Percentiles rank a stretch among this genome's conserved stretches.
Conservation (phyloP, 2,329 filamentous ascomycete species). For the Pleomassaria siparia region DNA sequence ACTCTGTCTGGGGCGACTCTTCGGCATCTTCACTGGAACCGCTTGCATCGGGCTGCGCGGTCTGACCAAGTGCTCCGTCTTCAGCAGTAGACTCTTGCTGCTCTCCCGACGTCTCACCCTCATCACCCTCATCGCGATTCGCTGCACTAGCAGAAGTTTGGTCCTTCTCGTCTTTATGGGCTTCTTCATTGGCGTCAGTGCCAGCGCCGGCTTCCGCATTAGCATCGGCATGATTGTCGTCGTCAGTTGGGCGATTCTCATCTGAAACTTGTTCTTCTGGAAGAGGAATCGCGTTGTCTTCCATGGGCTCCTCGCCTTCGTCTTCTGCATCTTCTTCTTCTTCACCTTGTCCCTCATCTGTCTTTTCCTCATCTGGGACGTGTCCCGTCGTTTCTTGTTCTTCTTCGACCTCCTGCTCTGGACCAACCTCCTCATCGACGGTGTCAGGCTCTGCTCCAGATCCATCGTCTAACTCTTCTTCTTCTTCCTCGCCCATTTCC, state of each 20-base stretch:
- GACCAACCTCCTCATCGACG: conserved; percentile 34
- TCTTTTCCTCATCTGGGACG: conserved; percentile 39
- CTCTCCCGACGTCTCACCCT: conserved; percentile 65
- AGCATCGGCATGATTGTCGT: conserved; percentile 52
- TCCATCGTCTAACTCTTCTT: conserved; percentile 33
- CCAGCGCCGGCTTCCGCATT: conserved; percentile 65
- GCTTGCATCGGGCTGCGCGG: conserved; percentile 37
- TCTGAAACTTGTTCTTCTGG: conserved; percentile 56
- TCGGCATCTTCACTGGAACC: conserved; percentile 43
- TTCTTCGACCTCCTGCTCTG: conserved; percentile 37
- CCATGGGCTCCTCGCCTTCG: conserved; percentile 51
- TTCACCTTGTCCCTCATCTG: conserved; percentile 52
- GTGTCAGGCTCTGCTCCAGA: conserved; percentile 32
- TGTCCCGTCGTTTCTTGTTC: conserved; percentile 39
- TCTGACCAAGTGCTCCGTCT: conserved; percentile 55
- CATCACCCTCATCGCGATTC: conserved; percentile 66
- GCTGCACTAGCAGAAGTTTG: conserved; percentile 58
- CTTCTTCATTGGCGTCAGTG: conserved; percentile 62
- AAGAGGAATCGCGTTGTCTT: conserved; percentile 39
- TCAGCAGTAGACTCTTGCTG: conserved; percentile 65
- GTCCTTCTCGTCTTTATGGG: conserved; percentile 59
- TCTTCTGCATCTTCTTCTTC: conserved; percentile 50
- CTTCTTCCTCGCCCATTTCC: conserved; percentile 42
- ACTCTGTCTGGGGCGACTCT: conserved; percentile 57
- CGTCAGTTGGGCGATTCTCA: conserved; percentile 49